Percentiles rank a stretch among this genome's conserved stretches.
Evolutionary conservation across 176 grass and related monocot species (phyloP).

Genomic region (Aegilops tauschii): DNA sequence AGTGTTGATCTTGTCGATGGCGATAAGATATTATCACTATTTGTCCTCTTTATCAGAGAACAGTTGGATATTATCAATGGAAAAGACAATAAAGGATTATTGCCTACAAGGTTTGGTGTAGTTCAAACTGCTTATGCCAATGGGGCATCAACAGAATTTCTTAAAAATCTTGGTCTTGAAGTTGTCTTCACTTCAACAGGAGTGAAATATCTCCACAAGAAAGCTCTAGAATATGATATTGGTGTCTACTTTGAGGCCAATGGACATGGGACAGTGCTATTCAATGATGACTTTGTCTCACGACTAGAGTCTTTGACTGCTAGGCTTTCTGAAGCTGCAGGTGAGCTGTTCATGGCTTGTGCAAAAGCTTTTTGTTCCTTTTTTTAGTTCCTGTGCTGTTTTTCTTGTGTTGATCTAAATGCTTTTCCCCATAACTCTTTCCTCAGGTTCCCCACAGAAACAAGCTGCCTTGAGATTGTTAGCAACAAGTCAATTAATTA

Average conservation of each 20-base stretch:
- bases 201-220: conserved; percentile 93
- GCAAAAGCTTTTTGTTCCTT: neutral
- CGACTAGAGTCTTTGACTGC: conserved; percentile 38
- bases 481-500: conserved; percentile 74
- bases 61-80: conserved; percentile 66
- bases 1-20: conserved; percentile 85
- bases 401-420: neutral
- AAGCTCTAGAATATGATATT: conserved; percentile 82
- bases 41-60: conserved; percentile 87
- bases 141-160: conserved; percentile 78
- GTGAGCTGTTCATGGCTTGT: conserved; percentile 27
- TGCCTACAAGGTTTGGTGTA: conserved; percentile 66
- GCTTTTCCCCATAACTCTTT: neutral
- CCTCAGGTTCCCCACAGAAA: conserved; percentile 51
- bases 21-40: conserved; percentile 89
- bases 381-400: neutral
- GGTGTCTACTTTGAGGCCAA: conserved; percentile 98
- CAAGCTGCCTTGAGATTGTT: conserved; percentile 70
- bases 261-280: conserved; percentile 84
- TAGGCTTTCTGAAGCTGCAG: conserved; percentile 35
- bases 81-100: conserved; percentile 26
- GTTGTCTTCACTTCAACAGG: conserved; percentile 84
- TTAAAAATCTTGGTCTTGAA: conserved; percentile 66
- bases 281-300: conserved; percentile 58
- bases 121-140: conserved; percentile 97